Evolutionary conservation across 1,139 yeast species (phyloP).

Genomic region (Kodamaea suecica): DNA sequence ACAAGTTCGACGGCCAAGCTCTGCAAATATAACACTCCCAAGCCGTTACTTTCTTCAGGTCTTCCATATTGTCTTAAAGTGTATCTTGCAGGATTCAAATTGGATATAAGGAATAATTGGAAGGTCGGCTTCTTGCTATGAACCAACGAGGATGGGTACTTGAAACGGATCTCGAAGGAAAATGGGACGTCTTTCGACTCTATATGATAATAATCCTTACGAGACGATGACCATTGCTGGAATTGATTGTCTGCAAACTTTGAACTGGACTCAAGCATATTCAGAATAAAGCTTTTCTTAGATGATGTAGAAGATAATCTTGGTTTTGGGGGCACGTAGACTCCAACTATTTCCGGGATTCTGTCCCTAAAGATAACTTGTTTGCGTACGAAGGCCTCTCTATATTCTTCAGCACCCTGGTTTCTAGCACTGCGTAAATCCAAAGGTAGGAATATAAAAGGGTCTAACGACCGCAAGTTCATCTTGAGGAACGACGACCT

Average conservation of each 20-base stretch:
- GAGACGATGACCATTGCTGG: background rate
- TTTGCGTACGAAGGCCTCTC: conserved; percentile 41
- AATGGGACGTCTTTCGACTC: conserved; percentile 41
- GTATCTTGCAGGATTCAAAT: conserved; percentile 33
- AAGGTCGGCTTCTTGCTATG: conserved; percentile 44
- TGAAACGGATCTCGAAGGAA: conserved; percentile 45
- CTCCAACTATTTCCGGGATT: conserved; percentile 46
- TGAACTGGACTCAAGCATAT: conserved; percentile 12
- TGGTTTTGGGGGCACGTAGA: conserved; percentile 16
- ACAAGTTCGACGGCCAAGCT: conserved; percentile 34
- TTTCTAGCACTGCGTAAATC: conserved; percentile 33
- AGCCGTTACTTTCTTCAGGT: conserved; percentile 44
- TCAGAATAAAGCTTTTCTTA: conserved; percentile 15
- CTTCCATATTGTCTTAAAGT: conserved; percentile 35
- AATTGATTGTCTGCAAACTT: background rate
- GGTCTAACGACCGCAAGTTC: conserved; percentile 47
- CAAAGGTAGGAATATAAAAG: conserved; percentile 53
- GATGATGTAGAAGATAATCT: background rate
- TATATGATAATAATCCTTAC: conserved; percentile 15
- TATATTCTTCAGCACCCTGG: conserved; percentile 27
- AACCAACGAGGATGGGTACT: conserved; percentile 43
- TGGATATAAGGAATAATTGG: conserved; percentile 37
- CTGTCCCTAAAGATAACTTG: conserved; percentile 37
- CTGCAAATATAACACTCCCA: conserved; percentile 46
- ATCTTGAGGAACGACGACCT: conserved; percentile 51